Conservation (phyloP, 805 yeast species). For the Starmera quercuum region DNA sequence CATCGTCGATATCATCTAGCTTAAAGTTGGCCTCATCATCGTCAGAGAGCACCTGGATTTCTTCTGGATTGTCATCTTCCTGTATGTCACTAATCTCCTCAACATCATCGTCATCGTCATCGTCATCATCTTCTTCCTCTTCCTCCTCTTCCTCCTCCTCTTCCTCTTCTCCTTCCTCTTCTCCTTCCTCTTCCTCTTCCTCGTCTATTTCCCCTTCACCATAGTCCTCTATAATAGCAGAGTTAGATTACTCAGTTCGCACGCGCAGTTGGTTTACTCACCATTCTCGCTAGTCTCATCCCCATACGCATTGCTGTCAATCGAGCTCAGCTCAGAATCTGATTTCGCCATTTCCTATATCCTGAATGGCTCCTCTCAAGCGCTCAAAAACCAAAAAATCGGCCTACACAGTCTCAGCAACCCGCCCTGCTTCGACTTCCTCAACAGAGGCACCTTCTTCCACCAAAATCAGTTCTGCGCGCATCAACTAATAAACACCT, state of each 20-base stretch:
- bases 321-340: conserved; percentile 2
- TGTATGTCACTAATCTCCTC: background rate
- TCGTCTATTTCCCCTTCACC: background rate
- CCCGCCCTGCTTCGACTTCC: too few relatives aligned
- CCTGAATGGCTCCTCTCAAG: too few relatives aligned
- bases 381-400: too few relatives aligned
- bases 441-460: too few relatives aligned
- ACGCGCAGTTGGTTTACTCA: background rate
- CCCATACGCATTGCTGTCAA: conserved; percentile 1
- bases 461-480: too few relatives aligned
- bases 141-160: conserved; percentile 7
- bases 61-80: background rate
- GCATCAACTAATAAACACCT: too few relatives aligned
- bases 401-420: too few relatives aligned
- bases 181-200: conserved; percentile 1
- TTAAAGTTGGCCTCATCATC: conserved; percentile 10
- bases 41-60: conserved; percentile 4
- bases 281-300: background rate
- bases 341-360: too few relatives aligned
- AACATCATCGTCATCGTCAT: background rate
- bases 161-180: conserved; percentile 3
- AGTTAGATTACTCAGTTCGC: background rate
- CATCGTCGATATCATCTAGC: conserved; percentile 7
- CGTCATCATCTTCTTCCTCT: conserved; percentile 1
- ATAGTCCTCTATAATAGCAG: background rate